Base-by-base conservation (phyloP, 805 yeast genomes). In the Nakazawaea pomicola region DNA sequence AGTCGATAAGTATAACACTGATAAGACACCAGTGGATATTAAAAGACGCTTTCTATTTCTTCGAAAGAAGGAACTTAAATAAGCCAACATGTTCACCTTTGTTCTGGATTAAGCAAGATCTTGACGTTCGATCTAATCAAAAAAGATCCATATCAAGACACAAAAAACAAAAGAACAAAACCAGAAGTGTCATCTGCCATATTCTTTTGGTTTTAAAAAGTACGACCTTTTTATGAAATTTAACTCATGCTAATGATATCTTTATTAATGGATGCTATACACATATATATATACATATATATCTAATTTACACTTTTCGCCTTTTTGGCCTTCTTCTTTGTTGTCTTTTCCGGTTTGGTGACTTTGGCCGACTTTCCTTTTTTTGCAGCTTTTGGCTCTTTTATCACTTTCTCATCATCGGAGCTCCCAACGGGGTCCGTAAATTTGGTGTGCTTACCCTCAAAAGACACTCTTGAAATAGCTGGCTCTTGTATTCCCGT, bases 361-460 rank as follows among this genome's bases (percentile, higher is more conserved):
- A 27, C 31, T 28, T 29, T 29, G 5, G 5, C 29, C 25, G 11
- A 20, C 25, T 28, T 27, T 12, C 27, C 36, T 6, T 10, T 29
- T 20, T 38, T 32, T 3, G 25, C 15, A 18, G 29, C 15, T 33
- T 24, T 36, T 10, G 32, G 16, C 18, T 31, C 29, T 29, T 16
- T n/a, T 15, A 25, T 12, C 35, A 21, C 15, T 23, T 8, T 14
- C 19, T 32, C 49, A 14, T 43, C 40, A n/a, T 41, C 34, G 23
- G 46, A 36, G 11, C 46, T 42, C 4, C 49, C 45, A 15, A n/a
- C n/a, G n/a, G n/a, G n/a, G n/a, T 60, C 64, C 3, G 52, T 55
- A 48, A 77, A 78, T 46, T 64, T 73, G 1, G 74, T 76, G 48
- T 77, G 83, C 35, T 62, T 73, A 0, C 79, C 78, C 48, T 72